Conservation (phyloP, 441 rosid species). For the Aquilaria agallochum region DNA sequence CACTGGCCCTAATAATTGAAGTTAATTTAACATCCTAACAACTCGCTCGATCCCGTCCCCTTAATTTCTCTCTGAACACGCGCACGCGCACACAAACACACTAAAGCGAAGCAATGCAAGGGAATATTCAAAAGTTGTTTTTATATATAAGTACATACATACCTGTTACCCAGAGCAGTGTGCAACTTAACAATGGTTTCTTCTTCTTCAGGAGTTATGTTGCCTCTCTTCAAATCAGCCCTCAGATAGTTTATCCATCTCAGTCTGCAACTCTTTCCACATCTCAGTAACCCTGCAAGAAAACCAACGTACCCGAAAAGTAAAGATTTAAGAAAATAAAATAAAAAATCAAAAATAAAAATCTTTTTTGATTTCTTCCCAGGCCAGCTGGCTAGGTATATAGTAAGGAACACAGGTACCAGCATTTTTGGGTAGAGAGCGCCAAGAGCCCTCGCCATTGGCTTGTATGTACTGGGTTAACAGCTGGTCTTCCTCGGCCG, state of each 20-base stretch:
- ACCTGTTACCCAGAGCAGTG: constrained; percentile 71
- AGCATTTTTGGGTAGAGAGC: constrained; percentile 77
- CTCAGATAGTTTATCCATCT: constrained; percentile 91
- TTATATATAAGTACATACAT: neutral
- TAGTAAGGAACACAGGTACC: constrained; percentile 25
- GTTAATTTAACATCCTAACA: no score
- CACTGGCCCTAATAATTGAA: no score
- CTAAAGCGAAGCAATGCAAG: no score
- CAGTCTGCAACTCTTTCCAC: constrained; percentile 92
- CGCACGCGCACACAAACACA: no score
- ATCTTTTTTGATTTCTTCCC: no score
- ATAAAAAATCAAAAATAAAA: neutral
- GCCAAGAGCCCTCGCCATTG: constrained; percentile 82
- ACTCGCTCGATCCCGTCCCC: no score
- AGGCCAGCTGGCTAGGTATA: neutral
- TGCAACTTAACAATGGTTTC: constrained; percentile 70
- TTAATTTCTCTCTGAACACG: no score
- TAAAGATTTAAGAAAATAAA: neutral
- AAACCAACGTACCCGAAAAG: neutral
- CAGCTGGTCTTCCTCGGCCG: constrained; percentile 67
- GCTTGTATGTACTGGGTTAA: constrained; percentile 50
- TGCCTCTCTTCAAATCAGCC: constrained; percentile 77
- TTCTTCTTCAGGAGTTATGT: constrained; percentile 70
- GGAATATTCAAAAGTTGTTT: no score
- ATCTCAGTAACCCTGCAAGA: constrained; percentile 61